phyloP scores from a whole-genome alignment of 306 rosid genomes.

The Pachyrhizus erosus region DNA sequence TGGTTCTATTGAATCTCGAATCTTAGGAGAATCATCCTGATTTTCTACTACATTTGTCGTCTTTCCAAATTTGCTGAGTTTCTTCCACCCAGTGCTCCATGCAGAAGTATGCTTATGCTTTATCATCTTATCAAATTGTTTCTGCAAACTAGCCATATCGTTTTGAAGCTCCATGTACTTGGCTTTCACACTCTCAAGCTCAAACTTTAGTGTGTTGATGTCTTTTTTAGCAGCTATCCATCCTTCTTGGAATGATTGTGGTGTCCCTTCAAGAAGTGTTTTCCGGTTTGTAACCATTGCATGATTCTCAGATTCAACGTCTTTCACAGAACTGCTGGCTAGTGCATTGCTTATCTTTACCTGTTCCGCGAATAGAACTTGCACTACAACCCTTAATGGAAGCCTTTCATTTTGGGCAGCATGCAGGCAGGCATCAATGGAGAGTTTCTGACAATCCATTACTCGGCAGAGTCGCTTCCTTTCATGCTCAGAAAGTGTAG shows the following conservation, averaged over 20 bases:
- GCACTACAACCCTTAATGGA: slow-evolving; percentile 93
- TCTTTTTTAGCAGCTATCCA: slow-evolving; percentile 93
- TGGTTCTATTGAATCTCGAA: slow-evolving; percentile 54
- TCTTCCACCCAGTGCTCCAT: slow-evolving; percentile 99
- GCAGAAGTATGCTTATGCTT: slow-evolving; percentile 88
- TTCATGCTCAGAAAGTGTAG: slow-evolving; percentile 93
- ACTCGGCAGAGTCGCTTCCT: slow-evolving; percentile 95
- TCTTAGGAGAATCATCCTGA: slow-evolving; percentile 57
- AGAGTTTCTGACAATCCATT: slow-evolving; percentile 98
- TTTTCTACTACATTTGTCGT: slow-evolving; percentile 55
- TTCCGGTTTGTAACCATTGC: slow-evolving; percentile 75
- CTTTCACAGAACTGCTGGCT: slow-evolving; percentile 72
- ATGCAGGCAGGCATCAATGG: slow-evolving; percentile 97
- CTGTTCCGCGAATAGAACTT: slow-evolving; percentile 95
- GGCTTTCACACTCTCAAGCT: slow-evolving; percentile 83
- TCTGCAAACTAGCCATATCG: slow-evolving; percentile 85
- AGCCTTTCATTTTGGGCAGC: slow-evolving; percentile 98
- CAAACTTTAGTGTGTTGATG: slow-evolving; percentile 91
- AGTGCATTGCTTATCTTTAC: slow-evolving; percentile 88
- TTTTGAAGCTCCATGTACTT: slow-evolving; percentile 88
- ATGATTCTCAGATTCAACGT: slow-evolving; percentile 65
- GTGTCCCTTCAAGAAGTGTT: slow-evolving; percentile 88
- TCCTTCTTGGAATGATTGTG: slow-evolving; percentile 99
- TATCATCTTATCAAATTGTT: slow-evolving; percentile 82
- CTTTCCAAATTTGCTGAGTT: slow-evolving; percentile 85